These are phyloP conservation scores for Aspergillus kassunensis DNA, from an alignment of 495 filamentous ascomycete species.

Conservation along the genomic window DNA sequence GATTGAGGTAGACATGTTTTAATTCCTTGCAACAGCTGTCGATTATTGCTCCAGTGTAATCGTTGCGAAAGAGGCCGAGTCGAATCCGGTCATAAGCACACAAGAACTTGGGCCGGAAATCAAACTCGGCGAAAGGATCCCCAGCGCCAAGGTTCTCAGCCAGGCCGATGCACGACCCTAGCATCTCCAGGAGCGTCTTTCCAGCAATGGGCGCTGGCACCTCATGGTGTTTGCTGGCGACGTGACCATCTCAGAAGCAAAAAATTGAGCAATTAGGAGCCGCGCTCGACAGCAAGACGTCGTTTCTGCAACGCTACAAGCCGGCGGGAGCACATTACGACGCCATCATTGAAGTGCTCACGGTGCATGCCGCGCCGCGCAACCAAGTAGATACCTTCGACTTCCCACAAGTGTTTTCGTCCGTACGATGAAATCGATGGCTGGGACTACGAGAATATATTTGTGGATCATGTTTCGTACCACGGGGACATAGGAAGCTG, in stretches of 20 bases:
- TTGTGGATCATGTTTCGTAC: slow-evolving; percentile 2
- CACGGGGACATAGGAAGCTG: slow-evolving; percentile 15
- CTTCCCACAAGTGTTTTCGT: not conserved
- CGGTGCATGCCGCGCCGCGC: slow-evolving; percentile 1
- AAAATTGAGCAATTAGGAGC: not conserved
- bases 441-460: slow-evolving; percentile 4
- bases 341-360: slow-evolving; percentile 6
- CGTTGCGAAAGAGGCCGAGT: slow-evolving; percentile 27
- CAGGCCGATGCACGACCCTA: slow-evolving; percentile 54
- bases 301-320: slow-evolving; percentile 3
- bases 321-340: not conserved
- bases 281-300: not conserved
- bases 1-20: not conserved
- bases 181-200: slow-evolving; percentile 45
- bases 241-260: not conserved
- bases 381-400: not conserved
- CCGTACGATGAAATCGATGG: slow-evolving; percentile 1
- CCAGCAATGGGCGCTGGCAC: slow-evolving; percentile 54
- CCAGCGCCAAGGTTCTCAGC: slow-evolving; percentile 52
- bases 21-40: slow-evolving; percentile 19
- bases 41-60: slow-evolving; percentile 33
- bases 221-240: slow-evolving; percentile 57
- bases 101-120: slow-evolving; percentile 36
- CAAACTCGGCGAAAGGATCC: slow-evolving; percentile 47
- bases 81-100: slow-evolving; percentile 22